Percentiles rank a stretch among this genome's conserved stretches.
Evolutionary conservation across 306 rosid genomes (phyloP).

Genomic region (Purshia tridentata): DNA sequence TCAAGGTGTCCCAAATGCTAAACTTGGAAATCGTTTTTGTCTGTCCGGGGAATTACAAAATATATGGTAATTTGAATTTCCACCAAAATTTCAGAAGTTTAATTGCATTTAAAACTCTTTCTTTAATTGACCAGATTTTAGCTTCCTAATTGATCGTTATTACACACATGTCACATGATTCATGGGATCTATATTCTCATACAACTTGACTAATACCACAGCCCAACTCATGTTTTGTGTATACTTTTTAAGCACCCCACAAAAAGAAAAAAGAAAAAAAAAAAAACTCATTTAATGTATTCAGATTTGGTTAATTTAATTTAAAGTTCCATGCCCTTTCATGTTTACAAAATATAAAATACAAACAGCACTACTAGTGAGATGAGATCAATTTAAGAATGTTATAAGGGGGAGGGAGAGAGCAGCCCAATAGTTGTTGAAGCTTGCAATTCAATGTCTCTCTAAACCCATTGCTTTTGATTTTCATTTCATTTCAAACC

Average conservation of each 20-base stretch:
- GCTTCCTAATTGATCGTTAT: neutral
- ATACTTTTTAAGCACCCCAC: neutral
- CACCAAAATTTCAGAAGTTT: neutral
- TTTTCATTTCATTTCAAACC: constrained; percentile 9
- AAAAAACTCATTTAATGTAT: no score
- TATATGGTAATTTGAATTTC: neutral
- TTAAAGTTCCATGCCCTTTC: neutral
- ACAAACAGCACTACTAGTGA: neutral
- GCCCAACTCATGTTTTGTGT: neutral
- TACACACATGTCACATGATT: neutral
- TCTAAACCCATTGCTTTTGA: neutral
- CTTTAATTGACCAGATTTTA: neutral
- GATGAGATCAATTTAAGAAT: neutral
- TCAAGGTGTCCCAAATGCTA: neutral
- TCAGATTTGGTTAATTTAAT: neutral
- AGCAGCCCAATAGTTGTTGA: neutral
- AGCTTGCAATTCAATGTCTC: neutral
- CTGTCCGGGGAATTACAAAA: neutral
- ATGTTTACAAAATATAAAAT: neutral
- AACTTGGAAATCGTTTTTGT: neutral
- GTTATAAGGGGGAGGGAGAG: neutral
- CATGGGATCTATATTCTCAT: neutral
- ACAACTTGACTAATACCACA: neutral
- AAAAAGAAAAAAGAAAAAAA: no score
- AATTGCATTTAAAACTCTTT: neutral